Percentiles rank a stretch among this genome's conserved stretches.
Conservation (phyloP, 306 rosid species). For the Sophora flavescens region DNA sequence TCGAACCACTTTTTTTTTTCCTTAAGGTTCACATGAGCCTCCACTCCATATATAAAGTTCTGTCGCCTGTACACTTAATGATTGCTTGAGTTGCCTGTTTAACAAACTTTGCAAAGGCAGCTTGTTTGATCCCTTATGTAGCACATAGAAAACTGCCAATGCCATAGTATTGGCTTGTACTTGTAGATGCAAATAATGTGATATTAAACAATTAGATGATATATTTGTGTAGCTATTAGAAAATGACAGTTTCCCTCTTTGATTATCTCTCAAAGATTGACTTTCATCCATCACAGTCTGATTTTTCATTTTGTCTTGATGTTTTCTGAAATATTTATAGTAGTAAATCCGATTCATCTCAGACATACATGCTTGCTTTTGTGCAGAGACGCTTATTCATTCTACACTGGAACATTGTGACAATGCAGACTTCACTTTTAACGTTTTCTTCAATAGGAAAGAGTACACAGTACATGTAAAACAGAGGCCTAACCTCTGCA, state of each 20-base stretch:
- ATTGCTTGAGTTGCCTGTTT: slow-evolving; percentile 2
- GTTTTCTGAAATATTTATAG: slow-evolving; percentile 23
- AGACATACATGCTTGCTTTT: slow-evolving; percentile 36
- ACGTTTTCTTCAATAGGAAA: slow-evolving; percentile 87
- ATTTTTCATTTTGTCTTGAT: slow-evolving; percentile 9
- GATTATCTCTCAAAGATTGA: slow-evolving; percentile 20
- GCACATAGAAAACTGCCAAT: slow-evolving; percentile 2
- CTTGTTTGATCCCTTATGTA: neutral
- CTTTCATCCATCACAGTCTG: slow-evolving; percentile 1
- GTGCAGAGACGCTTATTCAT: slow-evolving; percentile 97
- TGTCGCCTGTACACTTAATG: slow-evolving; percentile 18
- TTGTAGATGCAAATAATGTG: slow-evolving; percentile 9
- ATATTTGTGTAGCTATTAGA: slow-evolving; percentile 6
- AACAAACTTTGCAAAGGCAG: neutral
- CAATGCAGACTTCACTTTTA: slow-evolving; percentile 86
- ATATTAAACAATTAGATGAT: slow-evolving; percentile 8
- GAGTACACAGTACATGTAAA: slow-evolving; percentile 89
- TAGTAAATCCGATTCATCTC: slow-evolving; percentile 39
- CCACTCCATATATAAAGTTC: neutral
- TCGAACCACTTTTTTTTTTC: neutral
- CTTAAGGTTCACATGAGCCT: neutral
- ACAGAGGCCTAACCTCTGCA: slow-evolving; percentile 85
- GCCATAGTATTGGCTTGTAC: slow-evolving; percentile 18
- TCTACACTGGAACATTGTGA: slow-evolving; percentile 84
- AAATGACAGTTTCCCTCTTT: slow-evolving; percentile 31